Conservation (phyloP, 495 filamentous ascomycete genomes). For the Penicillium fimorum region DNA sequence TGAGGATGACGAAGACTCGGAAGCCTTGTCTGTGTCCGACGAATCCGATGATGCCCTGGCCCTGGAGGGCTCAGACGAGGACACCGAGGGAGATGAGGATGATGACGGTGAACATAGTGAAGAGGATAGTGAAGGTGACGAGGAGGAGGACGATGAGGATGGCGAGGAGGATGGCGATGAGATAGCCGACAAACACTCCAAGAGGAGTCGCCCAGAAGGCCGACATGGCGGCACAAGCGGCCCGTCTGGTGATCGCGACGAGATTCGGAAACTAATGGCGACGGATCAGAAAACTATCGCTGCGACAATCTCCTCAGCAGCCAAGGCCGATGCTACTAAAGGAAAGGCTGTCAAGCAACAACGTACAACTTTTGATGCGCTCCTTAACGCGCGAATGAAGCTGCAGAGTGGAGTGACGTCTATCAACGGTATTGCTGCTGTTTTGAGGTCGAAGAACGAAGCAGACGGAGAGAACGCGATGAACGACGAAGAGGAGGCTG, state of each 20-base stretch:
- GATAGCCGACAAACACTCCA: background rate
- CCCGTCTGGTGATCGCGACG: slow-evolving; percentile 43
- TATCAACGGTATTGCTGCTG: slow-evolving; percentile 66
- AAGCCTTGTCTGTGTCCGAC: slow-evolving; percentile 20
- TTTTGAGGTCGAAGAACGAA: slow-evolving; percentile 35
- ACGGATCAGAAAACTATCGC: slow-evolving; percentile 69
- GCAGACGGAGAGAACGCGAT: slow-evolving; percentile 29
- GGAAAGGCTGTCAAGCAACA: slow-evolving; percentile 82
- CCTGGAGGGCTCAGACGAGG: slow-evolving; percentile 9
- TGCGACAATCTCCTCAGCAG: slow-evolving; percentile 67
- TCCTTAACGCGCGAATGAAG: slow-evolving; percentile 84
- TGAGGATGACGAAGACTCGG: slow-evolving; percentile 35
- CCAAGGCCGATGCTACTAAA: slow-evolving; percentile 76
- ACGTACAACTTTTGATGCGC: slow-evolving; percentile 76
- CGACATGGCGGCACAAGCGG: background rate
- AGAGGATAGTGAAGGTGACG: too few species aligned
- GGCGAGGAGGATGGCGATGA: slow-evolving; percentile 18
- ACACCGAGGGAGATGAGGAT: slow-evolving; percentile 1
- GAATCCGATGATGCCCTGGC: slow-evolving; percentile 15
- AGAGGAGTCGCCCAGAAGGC: background rate
- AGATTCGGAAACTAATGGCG: slow-evolving; percentile 66
- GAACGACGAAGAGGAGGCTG: slow-evolving; percentile 36
- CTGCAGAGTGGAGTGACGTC: slow-evolving; percentile 86
- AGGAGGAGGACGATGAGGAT: slow-evolving; percentile 13
- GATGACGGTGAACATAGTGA: background rate